Base-by-base conservation (phyloP, 306 rosid genomes). In the Vigna mungo region DNA sequence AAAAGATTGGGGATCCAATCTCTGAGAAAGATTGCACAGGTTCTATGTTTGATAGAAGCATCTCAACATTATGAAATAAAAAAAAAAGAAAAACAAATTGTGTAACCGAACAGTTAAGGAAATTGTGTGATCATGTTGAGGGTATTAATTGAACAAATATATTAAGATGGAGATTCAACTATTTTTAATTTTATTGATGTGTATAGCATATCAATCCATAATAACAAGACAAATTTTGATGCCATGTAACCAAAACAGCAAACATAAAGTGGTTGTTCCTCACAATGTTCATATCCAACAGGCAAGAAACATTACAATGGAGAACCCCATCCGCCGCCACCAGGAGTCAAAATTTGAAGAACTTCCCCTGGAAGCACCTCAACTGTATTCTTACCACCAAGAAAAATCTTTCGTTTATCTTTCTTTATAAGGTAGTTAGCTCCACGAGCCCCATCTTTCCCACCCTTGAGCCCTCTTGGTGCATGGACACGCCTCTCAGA, bases 271-370 rank as follows among this genome's bases (percentile, higher is more conserved):
- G 37, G 51, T 17, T 72, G 51, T 17, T 72, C 37, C 63, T 49
- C 37, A 68, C 41, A 49, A 11, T 30, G 60, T 48, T 61, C 55
- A 53, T 62, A 25, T 14, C 55, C 54, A 44, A 34, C 71, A 76
- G 75, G 76, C n/a, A 6, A 52, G 47, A 70, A 63, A 47, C 30
- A 25, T 72, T 74, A 77, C 79, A 64, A 17, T 11, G 85, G 81
- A 81, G 82, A 86, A 58, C 98, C 98, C 90, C 96, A 92, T 82
- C 96, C 97, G 27, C 97, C 98, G 52, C 98, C 98, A 71, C 97
- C 98, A 47, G 98, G 98, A 69, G 96, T 94, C 72, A 88, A 86
- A 74, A 94, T 90, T 86, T 87, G 95, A 71, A 94, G 89, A 83
- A 80, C 86, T 78, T 94, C 97, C 58, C 98, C 97, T 0, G 97